Evolutionary conservation across 768 basidiomycete species (phyloP), one percentile per base, ranked within the genome.

Genomic region (Exidia glandulosa): DNA sequence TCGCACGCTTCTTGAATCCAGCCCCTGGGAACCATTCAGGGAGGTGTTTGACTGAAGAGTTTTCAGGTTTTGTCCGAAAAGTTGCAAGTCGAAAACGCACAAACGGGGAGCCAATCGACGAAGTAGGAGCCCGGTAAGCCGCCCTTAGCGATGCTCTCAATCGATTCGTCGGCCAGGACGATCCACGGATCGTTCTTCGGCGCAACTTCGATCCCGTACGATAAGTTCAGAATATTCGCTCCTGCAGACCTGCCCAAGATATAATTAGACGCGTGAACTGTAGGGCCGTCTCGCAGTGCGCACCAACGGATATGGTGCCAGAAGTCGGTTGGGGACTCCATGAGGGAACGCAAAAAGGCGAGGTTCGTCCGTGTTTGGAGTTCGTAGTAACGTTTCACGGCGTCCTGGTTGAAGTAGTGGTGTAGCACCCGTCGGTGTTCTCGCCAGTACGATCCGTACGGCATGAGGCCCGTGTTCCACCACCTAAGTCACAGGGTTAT

Each of bases 1-100:
- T 70, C 1, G 86, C 85, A 60, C 84, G 84, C 23, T 72, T 70
- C 68, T 81, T 80, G 73, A 89, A 91, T 2, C 78, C 78, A 3
- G 82, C 77, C 12, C 86, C 86, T 25, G 88, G 88, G 54, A 81
- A 72, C 84, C 85, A 88, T 48, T 67, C 66, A 0, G 88, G 88
- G 30, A 88, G 66, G 63, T 80, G 67, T 65, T 76, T 78, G 64
- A 68, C 66, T 64, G 57, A 19, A 29, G 12, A 57, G 7, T 7
- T 36, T 7, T 13, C 3, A 27, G 16, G 16, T 13, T 2, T 13
- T 27, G 14, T 13, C 25, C 3, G 12, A 25, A 19, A n/a, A 19
- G 32, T 32, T 10, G 7, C 10, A 19, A 23, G 4, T 19, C 25
- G 32, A 57, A 23, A 32, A 67, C 70, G 37, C 58, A 72, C 71